These are phyloP conservation scores for Aspergillus sclerotioniger DNA, from an alignment of 495 filamentous ascomycete genomes.

Conservation along the genomic window DNA sequence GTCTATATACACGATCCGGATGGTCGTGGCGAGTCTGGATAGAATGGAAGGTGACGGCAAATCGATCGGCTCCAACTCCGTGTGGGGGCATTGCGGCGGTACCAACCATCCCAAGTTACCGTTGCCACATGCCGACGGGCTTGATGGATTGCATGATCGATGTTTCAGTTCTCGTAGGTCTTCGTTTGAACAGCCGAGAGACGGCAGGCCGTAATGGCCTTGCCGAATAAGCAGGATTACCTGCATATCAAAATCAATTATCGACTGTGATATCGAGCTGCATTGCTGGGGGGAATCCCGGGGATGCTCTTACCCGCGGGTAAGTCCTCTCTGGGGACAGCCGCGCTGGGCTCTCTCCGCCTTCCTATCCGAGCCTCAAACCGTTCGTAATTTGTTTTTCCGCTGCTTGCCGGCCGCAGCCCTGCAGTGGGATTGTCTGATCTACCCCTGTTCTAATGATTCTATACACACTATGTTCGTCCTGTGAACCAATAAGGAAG, in stretches of 20 bases:
- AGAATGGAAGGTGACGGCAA: slow-evolving; percentile 25
- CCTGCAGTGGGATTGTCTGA: too few species aligned
- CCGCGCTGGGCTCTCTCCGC: too few species aligned
- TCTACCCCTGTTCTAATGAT: too few species aligned
- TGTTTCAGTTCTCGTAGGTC: neutral
- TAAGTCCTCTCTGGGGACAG: neutral
- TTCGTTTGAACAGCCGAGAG: neutral
- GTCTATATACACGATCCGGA: slow-evolving; percentile 23
- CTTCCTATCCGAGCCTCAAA: too few species aligned
- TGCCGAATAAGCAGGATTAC: neutral
- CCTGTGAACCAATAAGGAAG: too few species aligned
- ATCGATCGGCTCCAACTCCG: slow-evolving; percentile 24
- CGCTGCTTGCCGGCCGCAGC: too few species aligned
- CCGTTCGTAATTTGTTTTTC: too few species aligned
- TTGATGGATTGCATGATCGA: slow-evolving; percentile 6
- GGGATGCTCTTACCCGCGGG: slow-evolving; percentile 5
- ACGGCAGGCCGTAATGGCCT: neutral
- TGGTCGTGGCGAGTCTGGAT: slow-evolving; percentile 14
- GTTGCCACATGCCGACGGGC: slow-evolving; percentile 22
- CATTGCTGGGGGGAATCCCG: neutral
- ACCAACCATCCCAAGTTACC: slow-evolving; percentile 4
- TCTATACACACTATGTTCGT: too few species aligned
- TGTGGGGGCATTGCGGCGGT: slow-evolving; percentile 21
- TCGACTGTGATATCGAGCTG: neutral
- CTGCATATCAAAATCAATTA: neutral